These are phyloP conservation scores for Nepenthes alata DNA, from an alignment of 179 eudicot genomes.

Conservation along the genomic window DNA sequence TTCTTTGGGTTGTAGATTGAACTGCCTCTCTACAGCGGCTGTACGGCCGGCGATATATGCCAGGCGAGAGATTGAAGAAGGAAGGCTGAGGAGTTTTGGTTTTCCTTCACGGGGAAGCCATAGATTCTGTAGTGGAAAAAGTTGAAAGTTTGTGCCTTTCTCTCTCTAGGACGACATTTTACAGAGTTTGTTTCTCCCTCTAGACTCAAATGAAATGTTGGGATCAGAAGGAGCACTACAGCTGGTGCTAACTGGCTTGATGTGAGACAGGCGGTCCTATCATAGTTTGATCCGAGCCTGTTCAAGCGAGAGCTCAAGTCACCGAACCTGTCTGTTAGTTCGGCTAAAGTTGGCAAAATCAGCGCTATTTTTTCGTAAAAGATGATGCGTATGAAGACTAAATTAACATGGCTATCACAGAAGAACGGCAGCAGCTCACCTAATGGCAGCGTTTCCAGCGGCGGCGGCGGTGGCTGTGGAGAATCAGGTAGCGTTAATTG, in stretches of 20 bases:
- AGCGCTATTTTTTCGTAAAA: not conserved
- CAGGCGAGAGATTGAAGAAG: too few relatives aligned
- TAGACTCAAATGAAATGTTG: not conserved
- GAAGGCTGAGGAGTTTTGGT: too few relatives aligned
- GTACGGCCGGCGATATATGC: too few relatives aligned
- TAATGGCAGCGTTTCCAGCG: slow-evolving; percentile 1
- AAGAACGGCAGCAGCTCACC: slow-evolving; percentile 13
- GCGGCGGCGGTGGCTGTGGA: slow-evolving; percentile 9
- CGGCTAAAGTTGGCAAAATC: not conserved
- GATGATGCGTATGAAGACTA: slow-evolving; percentile 56
- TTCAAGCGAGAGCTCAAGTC: not conserved
- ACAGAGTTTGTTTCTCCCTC: not conserved
- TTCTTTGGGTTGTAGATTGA: too few relatives aligned
- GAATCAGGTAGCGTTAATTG: slow-evolving; percentile 29
- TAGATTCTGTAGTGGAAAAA: too few relatives aligned
- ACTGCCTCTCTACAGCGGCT: too few relatives aligned
- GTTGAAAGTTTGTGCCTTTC: too few relatives aligned
- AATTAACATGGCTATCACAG: slow-evolving; percentile 26
- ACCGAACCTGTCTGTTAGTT: not conserved
- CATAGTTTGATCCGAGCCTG: slow-evolving; percentile 6
- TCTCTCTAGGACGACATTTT: not conserved
- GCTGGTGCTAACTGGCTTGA: slow-evolving; percentile 5
- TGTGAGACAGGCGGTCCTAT: not conserved
- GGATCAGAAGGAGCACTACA: too few relatives aligned
- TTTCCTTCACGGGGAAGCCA: too few relatives aligned